Conservation (phyloP, 768 basidiomycete genomes). For the Lactifluus subvellereus region DNA sequence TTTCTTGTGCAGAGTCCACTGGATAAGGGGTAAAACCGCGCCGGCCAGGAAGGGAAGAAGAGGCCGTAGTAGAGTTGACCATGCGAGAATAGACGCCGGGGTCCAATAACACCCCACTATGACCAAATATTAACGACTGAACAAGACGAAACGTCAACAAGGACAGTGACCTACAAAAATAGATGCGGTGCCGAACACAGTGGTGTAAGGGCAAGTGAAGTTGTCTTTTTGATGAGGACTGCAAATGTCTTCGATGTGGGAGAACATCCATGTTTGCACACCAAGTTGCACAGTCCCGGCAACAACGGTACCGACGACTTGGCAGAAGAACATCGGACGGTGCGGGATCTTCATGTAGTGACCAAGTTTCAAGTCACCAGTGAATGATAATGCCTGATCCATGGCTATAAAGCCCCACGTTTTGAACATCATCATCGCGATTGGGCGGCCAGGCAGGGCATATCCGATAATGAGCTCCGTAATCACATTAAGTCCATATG, state of each 20-base stretch:
- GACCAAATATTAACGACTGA: neutral
- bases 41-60: conserved; percentile 71
- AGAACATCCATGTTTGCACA: conserved; percentile 42
- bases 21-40: conserved; percentile 48
- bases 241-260: conserved; percentile 38
- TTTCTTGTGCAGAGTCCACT: conserved; percentile 40
- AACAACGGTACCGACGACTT: too few relatives aligned
- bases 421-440: neutral
- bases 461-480: neutral
- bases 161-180: neutral
- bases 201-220: conserved; percentile 25
- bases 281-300: conserved; percentile 32
- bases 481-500: neutral
- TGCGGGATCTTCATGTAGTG: neutral
- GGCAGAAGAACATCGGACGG: too few relatives aligned
- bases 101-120: conserved; percentile 66
- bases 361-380: neutral
- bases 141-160: too few relatives aligned
- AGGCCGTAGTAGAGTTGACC: conserved; percentile 32
- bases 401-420: neutral
- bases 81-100: conserved; percentile 34
- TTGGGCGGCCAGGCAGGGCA: neutral
- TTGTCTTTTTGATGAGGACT: conserved; percentile 37
- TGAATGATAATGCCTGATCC: neutral
- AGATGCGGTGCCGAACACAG: conserved; percentile 43